Evolutionary conservation across 192 early-diverging fungal genomes (phyloP), one percentile per base, ranked within the genome.

Genomic region (Geosiphon pyriformis): DNA sequence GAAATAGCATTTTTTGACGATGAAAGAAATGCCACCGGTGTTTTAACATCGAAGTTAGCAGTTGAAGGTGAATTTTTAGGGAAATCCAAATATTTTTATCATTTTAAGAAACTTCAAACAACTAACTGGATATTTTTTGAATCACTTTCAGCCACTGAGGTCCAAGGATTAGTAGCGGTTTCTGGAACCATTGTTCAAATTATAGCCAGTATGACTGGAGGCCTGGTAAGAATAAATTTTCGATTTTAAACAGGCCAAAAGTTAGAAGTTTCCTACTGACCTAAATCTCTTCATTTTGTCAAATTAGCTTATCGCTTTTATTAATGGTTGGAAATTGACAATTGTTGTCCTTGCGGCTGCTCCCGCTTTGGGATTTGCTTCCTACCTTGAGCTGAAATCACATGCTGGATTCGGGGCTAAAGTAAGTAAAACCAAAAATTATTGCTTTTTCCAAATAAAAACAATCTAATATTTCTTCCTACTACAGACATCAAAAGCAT

Each of bases 1-100:
- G 90, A 95, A 54, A 87, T 92, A 37, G 90, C 72, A 12, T 97
- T 82, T 80, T 97, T 93, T 79, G 94, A 97, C 75, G 71, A 82
- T 20, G 83, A 85, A 62, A 78, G 81, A 48, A 87, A 90, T 71
- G 78, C 82, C 35, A 82, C 85, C 4, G 95, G 95, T 35, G 85
- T 87, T n/a, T 74, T 98, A 46, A 91, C 92, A n/a, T 80, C 90
- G 18, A 78, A 85, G 30, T 81, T 98, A 33, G 89, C 94, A 2
- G 85, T 84, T 23, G 95, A 98, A 70, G 86, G 92, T 31, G 63
- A 74, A 51, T n/a, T n/a, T n/a, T n/a, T n/a, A n/a, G n/a, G n/a
- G n/a, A n/a, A n/a, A n/a, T n/a, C n/a, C n/a, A n/a, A n/a, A n/a
- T n/a, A n/a, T n/a, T n/a, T n/a, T n/a, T n/a, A n/a, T n/a, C n/a